Percentiles rank a stretch among this genome's conserved stretches.
Evolutionary conservation across 1,139 yeast genomes (phyloP).

Genomic region (Wickerhamomyces sp.): DNA sequence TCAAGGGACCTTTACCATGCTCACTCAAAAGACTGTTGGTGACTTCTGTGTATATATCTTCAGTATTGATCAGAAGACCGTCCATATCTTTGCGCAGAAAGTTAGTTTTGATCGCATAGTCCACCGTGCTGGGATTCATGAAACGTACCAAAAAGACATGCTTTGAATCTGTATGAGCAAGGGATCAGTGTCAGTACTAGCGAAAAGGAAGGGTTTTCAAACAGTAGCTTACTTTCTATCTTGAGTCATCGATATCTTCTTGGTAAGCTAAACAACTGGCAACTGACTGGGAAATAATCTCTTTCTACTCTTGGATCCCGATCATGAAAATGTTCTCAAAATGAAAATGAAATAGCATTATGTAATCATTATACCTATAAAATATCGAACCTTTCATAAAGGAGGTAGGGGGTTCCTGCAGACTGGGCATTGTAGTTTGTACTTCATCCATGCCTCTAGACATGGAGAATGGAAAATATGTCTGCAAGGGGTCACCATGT

Average conservation of each 20-base stretch:
- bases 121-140: no score
- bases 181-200: not conserved
- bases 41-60: constrained; percentile 80
- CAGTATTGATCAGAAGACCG: constrained; percentile 87
- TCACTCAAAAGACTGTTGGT: constrained; percentile 58
- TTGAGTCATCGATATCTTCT: not conserved
- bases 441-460: constrained; percentile 89
- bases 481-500: constrained; percentile 90
- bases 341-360: not conserved
- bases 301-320: no score
- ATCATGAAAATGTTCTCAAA: not conserved
- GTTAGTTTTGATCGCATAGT: no score
- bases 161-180: constrained; percentile 58
- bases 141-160: constrained; percentile 77
- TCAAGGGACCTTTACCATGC: constrained; percentile 70
- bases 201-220: not conserved
- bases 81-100: constrained; percentile 63
- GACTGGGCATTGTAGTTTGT: constrained; percentile 89
- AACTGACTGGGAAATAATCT: not conserved
- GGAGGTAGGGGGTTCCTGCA: constrained; percentile 88
- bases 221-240: not conserved
- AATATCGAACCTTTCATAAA: constrained; percentile 27
- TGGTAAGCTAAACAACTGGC: not conserved
- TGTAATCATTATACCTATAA: not conserved
- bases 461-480: constrained; percentile 88